Percentiles rank a stretch among this genome's conserved stretches.
Conservation (phyloP, 306 rosid species). For the Prunus salicina region DNA sequence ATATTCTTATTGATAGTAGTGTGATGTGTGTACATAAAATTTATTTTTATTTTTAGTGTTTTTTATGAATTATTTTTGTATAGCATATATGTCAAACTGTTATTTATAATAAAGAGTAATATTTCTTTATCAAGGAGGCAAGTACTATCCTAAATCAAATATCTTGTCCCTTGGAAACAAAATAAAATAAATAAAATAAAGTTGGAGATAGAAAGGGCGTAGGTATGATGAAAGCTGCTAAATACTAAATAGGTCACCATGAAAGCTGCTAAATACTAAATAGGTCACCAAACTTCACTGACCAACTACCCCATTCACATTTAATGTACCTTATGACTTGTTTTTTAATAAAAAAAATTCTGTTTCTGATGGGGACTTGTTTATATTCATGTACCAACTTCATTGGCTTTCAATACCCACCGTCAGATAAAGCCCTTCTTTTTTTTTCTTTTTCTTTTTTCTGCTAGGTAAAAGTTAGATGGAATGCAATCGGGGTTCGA, state of each 20-base stretch:
- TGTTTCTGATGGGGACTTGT: not conserved
- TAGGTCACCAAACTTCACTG: constrained; percentile 1
- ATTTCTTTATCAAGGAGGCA: too few relatives aligned
- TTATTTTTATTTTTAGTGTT: too few relatives aligned
- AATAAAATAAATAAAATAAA: too few relatives aligned
- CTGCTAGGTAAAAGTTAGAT: not conserved
- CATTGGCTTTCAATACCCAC: not conserved
- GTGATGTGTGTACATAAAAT: accelerated
- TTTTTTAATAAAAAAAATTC: not conserved
- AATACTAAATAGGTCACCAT: not conserved
- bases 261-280: not conserved
- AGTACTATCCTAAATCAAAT: too few relatives aligned
- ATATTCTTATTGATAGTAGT: accelerated
- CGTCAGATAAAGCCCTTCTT: not conserved
- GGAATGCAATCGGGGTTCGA: not conserved
- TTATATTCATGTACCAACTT: not conserved
- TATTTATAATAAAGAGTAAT: too few relatives aligned
- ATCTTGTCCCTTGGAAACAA: not conserved
- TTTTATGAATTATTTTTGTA: too few relatives aligned
- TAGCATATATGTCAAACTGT: too few relatives aligned
- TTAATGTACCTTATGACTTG: not conserved
- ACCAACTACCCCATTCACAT: not conserved
- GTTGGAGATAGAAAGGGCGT: not conserved
- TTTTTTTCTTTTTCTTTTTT: not conserved
- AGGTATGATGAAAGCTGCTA: not conserved